A percentile compares a stretch with the other conserved stretches of the same genome.
Conservation (phyloP, 106 monocot genomes). For the Dendrobium huoshanense region DNA sequence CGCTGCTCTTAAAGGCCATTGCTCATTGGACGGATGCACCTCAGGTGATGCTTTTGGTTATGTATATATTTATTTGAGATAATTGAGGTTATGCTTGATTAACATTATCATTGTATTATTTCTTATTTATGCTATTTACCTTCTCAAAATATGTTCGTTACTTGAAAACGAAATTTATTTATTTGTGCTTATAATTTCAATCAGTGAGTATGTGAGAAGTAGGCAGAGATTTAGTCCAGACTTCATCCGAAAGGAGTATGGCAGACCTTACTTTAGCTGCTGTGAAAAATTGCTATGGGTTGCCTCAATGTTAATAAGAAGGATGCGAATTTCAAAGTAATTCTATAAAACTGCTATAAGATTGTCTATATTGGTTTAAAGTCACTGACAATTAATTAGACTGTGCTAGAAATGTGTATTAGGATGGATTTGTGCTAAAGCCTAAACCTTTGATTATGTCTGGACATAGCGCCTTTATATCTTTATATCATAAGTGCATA, state of each 20-base stretch:
- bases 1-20: slow-evolving; percentile 83
- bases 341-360: too few relatives aligned
- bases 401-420: too few relatives aligned
- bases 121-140: too few relatives aligned
- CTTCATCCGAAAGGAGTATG: neutral
- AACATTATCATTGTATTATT: neutral
- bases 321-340: too few relatives aligned
- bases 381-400: too few relatives aligned
- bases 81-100: slow-evolving; percentile 44
- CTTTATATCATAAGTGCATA: too few relatives aligned
- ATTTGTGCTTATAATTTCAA: neutral
- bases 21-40: slow-evolving; percentile 81
- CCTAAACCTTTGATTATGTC: too few relatives aligned
- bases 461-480: too few relatives aligned
- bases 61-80: neutral
- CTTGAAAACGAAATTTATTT: neutral
- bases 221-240: neutral
- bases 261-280: neutral
- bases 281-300: neutral
- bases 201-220: neutral
- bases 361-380: too few relatives aligned
- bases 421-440: too few relatives aligned
- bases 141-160: too few relatives aligned
- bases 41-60: slow-evolving; percentile 46
- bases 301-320: too few relatives aligned